Conservation (phyloP, 2,329 filamentous ascomycete genomes). For the Pyrenophora graminea region DNA sequence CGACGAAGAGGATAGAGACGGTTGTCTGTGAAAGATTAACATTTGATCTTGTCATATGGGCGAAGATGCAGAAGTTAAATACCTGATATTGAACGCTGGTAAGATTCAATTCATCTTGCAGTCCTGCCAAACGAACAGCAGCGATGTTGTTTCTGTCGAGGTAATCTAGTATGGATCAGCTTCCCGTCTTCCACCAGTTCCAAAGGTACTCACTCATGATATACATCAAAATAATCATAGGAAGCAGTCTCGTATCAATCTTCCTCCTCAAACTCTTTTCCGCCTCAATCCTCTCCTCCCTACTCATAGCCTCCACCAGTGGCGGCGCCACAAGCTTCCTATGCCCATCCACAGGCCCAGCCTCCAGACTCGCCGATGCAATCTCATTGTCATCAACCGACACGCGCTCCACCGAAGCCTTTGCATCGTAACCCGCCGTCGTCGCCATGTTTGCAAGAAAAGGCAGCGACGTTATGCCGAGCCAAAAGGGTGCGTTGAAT, state of each 20-base stretch:
- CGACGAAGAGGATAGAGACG: slow-evolving; percentile 63
- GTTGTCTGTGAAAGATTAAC: slow-evolving; percentile 25
- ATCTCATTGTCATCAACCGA: slow-evolving; percentile 29
- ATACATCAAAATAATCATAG: slow-evolving; percentile 74
- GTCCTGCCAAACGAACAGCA: slow-evolving; percentile 63
- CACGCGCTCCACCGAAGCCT: slow-evolving; percentile 27
- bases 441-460: slow-evolving; percentile 22
- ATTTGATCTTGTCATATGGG: too few relatives aligned
- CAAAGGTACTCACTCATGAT: slow-evolving; percentile 69
- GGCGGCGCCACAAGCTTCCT: slow-evolving; percentile 39
- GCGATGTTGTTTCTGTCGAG: slow-evolving; percentile 69
- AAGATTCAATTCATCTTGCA: slow-evolving; percentile 64
- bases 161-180: slow-evolving; percentile 3
- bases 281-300: slow-evolving; percentile 56
- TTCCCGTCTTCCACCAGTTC: neutral
- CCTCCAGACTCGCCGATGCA: slow-evolving; percentile 7
- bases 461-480: neutral
- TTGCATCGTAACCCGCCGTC: slow-evolving; percentile 22
- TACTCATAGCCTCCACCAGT: slow-evolving; percentile 51
- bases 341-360: slow-evolving; percentile 20
- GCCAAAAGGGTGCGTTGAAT: neutral
- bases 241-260: slow-evolving; percentile 70
- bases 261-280: slow-evolving; percentile 69
- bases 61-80: slow-evolving; percentile 32
- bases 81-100: slow-evolving; percentile 65